Evolutionary conservation across 257 asterid genomes (phyloP).

Genomic region (Solanum stenotomum): DNA sequence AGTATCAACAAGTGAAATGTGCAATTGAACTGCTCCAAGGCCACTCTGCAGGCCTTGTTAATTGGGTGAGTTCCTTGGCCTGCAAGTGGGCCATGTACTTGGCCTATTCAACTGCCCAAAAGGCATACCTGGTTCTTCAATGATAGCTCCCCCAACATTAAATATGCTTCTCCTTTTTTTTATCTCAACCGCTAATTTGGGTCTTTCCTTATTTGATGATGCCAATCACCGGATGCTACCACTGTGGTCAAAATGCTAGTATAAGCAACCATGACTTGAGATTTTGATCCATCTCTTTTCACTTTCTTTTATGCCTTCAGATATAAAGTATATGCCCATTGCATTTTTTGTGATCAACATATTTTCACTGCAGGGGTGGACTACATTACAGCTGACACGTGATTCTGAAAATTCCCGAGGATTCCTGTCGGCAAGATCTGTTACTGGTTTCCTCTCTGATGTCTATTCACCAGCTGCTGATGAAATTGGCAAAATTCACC

Average conservation of each 20-base stretch:
- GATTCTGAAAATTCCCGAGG: constrained; percentile 53
- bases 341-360: not conserved
- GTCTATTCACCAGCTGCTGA: constrained; percentile 88
- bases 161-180: not conserved
- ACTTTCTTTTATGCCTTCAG: not conserved
- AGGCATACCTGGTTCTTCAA: not conserved
- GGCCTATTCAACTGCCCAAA: not conserved
- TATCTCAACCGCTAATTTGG: not conserved
- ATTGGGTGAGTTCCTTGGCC: not conserved
- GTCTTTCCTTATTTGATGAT: not conserved
- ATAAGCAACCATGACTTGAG: not conserved
- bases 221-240: not conserved
- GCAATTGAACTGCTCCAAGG: not conserved
- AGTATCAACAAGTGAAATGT: not conserved
- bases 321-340: not conserved
- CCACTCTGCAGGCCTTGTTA: not conserved
- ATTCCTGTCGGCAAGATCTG: constrained; percentile 68
- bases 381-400: constrained; percentile 71
- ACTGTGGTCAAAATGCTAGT: constrained; percentile 1
- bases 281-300: not conserved
- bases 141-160: not conserved
- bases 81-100: not conserved
- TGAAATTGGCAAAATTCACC: constrained; percentile 70
- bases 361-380: constrained; percentile 53
- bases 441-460: constrained; percentile 83